These are phyloP conservation scores for Globisporangium okanoganense DNA, from an alignment of 352 stramenopile species.

Conservation along the genomic window DNA sequence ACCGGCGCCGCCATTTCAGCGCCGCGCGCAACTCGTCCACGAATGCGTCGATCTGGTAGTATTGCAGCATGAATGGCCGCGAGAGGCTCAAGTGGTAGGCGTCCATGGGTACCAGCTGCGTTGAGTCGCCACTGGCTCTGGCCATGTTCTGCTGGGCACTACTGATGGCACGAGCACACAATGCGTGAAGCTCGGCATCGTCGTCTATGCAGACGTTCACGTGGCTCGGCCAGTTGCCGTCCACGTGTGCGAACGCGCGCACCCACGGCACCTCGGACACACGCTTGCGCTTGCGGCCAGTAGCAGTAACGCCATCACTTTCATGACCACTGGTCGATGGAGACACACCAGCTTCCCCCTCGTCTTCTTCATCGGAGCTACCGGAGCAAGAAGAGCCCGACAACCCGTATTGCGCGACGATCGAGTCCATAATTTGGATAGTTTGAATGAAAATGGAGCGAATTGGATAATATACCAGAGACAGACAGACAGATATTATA, in stretches of 20 bases:
- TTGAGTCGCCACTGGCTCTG: constrained; percentile 10
- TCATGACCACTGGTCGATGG: constrained; percentile 16
- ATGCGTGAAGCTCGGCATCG: constrained; percentile 18
- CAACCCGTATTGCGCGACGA: constrained; percentile 18
- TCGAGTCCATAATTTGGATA: constrained; percentile 9
- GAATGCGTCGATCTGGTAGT: constrained; percentile 65
- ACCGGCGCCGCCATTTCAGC: constrained; percentile 67
- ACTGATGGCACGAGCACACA: constrained; percentile 27
- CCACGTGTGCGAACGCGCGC: constrained; percentile 66
- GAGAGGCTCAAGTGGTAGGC: constrained; percentile 71
- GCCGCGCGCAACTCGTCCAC: constrained; percentile 57
- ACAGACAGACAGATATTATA: too few species aligned
- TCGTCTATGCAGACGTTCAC: constrained; percentile 47
- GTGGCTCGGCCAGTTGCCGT: constrained; percentile 82
- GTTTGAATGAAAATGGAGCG: neutral
- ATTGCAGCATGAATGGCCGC: constrained; percentile 67
- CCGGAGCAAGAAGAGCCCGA: constrained; percentile 9
- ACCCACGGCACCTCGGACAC: constrained; percentile 32
- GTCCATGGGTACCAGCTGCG: constrained; percentile 36
- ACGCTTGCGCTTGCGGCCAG: constrained; percentile 44
- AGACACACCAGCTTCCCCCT: constrained; percentile 6
- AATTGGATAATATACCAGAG: neutral
- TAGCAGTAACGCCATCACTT: neutral
- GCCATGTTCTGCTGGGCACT: constrained; percentile 24
- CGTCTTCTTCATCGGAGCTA: constrained; percentile 16